These are phyloP conservation scores for Starmerella floris DNA, from an alignment of 805 yeast genomes.

Conservation along the genomic window DNA sequence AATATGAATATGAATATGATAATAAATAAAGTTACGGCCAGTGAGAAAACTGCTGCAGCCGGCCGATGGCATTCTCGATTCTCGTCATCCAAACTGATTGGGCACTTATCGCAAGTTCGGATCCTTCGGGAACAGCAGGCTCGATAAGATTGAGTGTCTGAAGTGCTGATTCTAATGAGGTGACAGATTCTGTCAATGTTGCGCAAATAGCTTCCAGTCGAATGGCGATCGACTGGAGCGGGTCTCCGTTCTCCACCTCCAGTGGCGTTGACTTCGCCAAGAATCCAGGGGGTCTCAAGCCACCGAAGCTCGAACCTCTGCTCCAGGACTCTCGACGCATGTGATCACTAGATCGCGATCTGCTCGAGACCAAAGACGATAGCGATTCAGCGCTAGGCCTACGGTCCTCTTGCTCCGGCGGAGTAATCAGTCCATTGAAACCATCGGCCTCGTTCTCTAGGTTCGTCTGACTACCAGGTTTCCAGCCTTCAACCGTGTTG, in stretches of 20 bases:
- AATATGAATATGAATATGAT: no score
- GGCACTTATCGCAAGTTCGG: slow-evolving; percentile 3
- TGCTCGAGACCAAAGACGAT: background rate
- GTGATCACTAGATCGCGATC: background rate
- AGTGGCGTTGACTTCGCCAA: background rate
- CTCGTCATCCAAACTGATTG: slow-evolving; percentile 17
- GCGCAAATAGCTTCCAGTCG: slow-evolving; percentile 14
- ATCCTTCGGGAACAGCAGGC: slow-evolving; percentile 5
- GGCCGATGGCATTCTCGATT: slow-evolving; percentile 14
- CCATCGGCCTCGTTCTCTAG: background rate
- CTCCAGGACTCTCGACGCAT: background rate
- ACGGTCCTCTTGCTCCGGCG: background rate
- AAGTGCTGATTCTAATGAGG: background rate
- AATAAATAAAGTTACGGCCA: slow-evolving; percentile 3
- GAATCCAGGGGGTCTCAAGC: background rate
- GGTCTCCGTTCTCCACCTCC: background rate
- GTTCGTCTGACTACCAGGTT: background rate
- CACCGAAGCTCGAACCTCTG: background rate
- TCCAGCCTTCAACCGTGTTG: background rate
- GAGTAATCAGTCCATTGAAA: background rate
- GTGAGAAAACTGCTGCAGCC: slow-evolving; percentile 1
- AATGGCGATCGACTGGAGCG: slow-evolving; percentile 24
- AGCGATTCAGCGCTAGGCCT: background rate
- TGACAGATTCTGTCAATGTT: background rate
- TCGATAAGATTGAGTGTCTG: slow-evolving; percentile 7